Evolutionary conservation across 257 asterid species (phyloP).

Genomic region (Penstemon barbatus): DNA sequence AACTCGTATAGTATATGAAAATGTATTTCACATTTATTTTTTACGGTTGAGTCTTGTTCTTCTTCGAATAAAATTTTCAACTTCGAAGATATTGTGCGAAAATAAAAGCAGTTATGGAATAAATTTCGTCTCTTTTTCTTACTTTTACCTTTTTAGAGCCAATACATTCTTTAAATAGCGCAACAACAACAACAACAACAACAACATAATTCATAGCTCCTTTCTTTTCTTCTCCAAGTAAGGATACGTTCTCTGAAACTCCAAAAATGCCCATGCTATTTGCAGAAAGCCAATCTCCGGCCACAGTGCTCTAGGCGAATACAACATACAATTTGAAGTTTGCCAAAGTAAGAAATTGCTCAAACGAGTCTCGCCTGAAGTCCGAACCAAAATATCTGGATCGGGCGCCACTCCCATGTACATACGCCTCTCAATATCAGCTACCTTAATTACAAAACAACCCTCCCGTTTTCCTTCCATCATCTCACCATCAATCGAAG

Average conservation of each 20-base stretch:
- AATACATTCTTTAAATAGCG: too few species aligned
- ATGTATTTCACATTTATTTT: too few species aligned
- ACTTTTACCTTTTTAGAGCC: too few species aligned
- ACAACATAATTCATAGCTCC: too few species aligned
- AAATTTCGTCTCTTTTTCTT: too few species aligned
- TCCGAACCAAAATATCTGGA: slow-evolving; percentile 63
- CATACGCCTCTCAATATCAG: slow-evolving; percentile 62
- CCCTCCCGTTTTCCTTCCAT: slow-evolving; percentile 22
- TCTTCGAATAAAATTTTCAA: too few species aligned
- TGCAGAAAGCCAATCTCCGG: slow-evolving; percentile 76
- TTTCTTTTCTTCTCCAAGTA: slow-evolving; percentile 51
- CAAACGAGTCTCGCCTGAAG: slow-evolving; percentile 49
- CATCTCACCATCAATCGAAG: slow-evolving; percentile 20
- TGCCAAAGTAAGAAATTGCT: slow-evolving; percentile 73
- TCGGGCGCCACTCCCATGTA: slow-evolving; percentile 73
- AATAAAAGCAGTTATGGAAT: too few species aligned
- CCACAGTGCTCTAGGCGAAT: slow-evolving; percentile 65
- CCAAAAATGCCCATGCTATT: slow-evolving; percentile 67
- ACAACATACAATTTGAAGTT: slow-evolving; percentile 56
- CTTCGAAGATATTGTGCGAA: too few species aligned
- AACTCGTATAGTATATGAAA: too few species aligned
- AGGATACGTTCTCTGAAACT: slow-evolving; percentile 52
- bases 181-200: too few species aligned
- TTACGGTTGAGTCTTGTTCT: too few species aligned
- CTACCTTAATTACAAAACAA: slow-evolving; percentile 31